phyloP scores from a whole-genome alignment of 2,329 filamentous ascomycete species.

The Beauveria rudraprayagi region DNA sequence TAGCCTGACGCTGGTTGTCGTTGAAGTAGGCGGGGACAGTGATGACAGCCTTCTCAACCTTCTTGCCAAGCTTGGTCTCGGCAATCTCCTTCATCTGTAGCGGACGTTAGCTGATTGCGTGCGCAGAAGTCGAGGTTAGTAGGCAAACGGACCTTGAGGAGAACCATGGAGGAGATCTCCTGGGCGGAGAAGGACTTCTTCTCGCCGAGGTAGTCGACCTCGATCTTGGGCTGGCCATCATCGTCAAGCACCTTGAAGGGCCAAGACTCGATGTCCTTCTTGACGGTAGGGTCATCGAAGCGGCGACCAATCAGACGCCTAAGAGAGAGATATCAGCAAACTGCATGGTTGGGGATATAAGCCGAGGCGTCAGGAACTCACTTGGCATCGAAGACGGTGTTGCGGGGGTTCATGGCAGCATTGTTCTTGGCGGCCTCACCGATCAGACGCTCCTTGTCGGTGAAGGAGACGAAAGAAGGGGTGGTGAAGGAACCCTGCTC shows the following conservation, averaged over 20 bases:
- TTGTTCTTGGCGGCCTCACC: constrained; percentile 99
- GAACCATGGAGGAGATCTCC: constrained; percentile 98
- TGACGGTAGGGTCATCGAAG: constrained; percentile 91
- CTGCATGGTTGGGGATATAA: not conserved
- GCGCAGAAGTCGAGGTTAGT: not conserved
- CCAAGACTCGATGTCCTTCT: constrained; percentile 98
- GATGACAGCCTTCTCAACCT: constrained; percentile 80
- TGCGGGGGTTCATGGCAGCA: constrained; percentile 97
- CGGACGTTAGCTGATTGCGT: constrained; percentile 10
- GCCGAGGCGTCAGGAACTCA: constrained; percentile 38
- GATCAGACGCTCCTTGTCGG: constrained; percentile 95
- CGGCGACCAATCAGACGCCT: constrained; percentile 97
- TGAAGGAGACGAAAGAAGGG: constrained; percentile 98
- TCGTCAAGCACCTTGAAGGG: constrained; percentile 97
- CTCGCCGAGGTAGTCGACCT: constrained; percentile 94
- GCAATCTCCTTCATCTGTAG: constrained; percentile 81
- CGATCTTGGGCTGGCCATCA: constrained; percentile 77
- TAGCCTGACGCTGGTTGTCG: constrained; percentile 93
- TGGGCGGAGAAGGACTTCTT: constrained; percentile 94
- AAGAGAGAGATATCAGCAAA: constrained; percentile 13
- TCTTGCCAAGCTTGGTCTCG: constrained; percentile 72
- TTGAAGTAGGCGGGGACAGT: constrained; percentile 98
- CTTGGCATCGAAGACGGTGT: constrained; percentile 99
- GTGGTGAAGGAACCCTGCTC: constrained; percentile 99
- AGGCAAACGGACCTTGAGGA: constrained; percentile 69